These are phyloP conservation scores for Pythium guiyangense DNA, from an alignment of 352 stramenopile genomes.

Conservation along the genomic window DNA sequence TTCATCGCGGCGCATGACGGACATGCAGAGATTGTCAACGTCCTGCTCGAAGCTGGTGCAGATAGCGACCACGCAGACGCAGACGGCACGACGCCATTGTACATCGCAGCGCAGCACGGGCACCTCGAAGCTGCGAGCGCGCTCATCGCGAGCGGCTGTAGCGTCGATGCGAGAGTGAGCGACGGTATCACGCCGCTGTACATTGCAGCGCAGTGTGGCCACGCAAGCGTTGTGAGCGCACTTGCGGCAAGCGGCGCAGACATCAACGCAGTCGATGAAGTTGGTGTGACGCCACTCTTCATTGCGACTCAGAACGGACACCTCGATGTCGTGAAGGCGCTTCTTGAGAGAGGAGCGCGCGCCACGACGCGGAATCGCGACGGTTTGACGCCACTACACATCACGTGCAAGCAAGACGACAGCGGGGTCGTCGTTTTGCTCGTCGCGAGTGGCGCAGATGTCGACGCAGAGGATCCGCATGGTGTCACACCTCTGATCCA, in stretches of 20 bases:
- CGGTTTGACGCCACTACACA: background rate
- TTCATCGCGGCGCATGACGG: conserved; percentile 4
- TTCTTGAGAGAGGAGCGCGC: background rate
- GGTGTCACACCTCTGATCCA: background rate
- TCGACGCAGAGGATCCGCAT: background rate
- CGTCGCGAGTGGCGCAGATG: background rate
- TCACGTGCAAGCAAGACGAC: background rate
- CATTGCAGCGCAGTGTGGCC: conserved; percentile 6
- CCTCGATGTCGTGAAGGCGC: background rate
- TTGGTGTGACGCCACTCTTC: conserved; percentile 1
- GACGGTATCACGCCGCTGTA: conserved; percentile 1
- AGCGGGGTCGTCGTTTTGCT: background rate
- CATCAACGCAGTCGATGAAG: background rate
- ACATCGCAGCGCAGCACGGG: conserved; percentile 2
- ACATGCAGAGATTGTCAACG: background rate
- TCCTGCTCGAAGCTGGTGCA: background rate
- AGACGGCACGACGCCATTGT: background rate
- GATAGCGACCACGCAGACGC: background rate
- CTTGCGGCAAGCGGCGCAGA: conserved; percentile 2
- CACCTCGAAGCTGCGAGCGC: conserved; percentile 1
- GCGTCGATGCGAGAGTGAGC: background rate
- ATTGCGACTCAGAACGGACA: conserved; percentile 4
- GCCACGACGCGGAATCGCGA: background rate
- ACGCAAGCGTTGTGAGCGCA: background rate
- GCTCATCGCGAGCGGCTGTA: background rate